A percentile compares a stretch with the other conserved stretches of the same genome.
These are phyloP conservation scores for Betula pendula DNA, from an alignment of 306 rosid species.

Conservation along the genomic window DNA sequence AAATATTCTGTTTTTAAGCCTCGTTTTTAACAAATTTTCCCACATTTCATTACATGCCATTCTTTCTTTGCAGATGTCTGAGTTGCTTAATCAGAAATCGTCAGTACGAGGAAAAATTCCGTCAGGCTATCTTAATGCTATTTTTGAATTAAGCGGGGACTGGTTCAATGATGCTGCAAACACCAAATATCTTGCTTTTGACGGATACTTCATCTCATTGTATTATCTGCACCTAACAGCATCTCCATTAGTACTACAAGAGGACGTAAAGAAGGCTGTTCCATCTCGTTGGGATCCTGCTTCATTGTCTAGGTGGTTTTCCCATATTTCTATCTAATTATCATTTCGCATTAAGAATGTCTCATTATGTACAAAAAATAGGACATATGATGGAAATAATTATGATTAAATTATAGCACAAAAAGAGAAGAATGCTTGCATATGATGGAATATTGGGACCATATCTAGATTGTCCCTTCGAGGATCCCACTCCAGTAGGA, in stretches of 20 bases:
- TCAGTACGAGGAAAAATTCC: constrained; percentile 89
- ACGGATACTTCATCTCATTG: constrained; percentile 83
- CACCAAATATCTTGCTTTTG: constrained; percentile 76
- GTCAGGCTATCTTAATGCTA: constrained; percentile 85
- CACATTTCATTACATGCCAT: constrained; percentile 12
- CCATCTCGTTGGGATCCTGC: constrained; percentile 98
- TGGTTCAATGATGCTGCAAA: constrained; percentile 89
- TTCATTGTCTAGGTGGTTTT: constrained; percentile 65
- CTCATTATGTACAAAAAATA: neutral
- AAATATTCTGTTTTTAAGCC: constrained; percentile 22
- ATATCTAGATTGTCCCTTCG: neutral
- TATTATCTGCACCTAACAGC: constrained; percentile 76
- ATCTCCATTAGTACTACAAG: constrained; percentile 61
- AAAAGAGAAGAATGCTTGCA: neutral
- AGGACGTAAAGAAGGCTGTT: constrained; percentile 78
- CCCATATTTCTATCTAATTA: neutral
- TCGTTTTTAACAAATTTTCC: constrained; percentile 1
- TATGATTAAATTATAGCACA: neutral
- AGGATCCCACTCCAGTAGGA: neutral
- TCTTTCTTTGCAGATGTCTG: constrained; percentile 83
- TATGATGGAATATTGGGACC: neutral
- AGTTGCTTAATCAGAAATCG: constrained; percentile 80
- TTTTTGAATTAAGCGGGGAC: constrained; percentile 77
- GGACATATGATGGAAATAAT: neutral
- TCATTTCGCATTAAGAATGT: neutral